Evolutionary conservation across 805 yeast genomes (phyloP).

Genomic region (Kazachstania kunashirensis): DNA sequence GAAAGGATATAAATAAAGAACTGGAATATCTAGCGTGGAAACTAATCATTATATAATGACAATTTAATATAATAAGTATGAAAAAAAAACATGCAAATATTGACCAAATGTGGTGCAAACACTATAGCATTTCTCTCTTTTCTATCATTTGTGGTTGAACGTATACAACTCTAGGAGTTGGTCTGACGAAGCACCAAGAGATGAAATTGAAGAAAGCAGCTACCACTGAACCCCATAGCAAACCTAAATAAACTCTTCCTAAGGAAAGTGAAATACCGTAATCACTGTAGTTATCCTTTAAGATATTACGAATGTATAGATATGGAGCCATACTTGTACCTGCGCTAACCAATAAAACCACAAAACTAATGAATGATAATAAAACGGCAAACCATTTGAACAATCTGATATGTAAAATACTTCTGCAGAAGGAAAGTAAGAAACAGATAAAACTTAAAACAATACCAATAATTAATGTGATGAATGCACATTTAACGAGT

Average conservation of each 20-base stretch:
- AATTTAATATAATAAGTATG: too few relatives aligned
- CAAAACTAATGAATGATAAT: slow-evolving; percentile 34
- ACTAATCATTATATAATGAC: too few relatives aligned
- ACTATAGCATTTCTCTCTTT: slow-evolving; percentile 12
- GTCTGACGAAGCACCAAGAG: slow-evolving; percentile 30
- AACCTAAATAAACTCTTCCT: slow-evolving; percentile 43
- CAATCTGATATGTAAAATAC: slow-evolving; percentile 37
- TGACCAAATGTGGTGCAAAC: too few relatives aligned
- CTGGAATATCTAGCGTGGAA: too few relatives aligned
- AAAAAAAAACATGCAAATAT: too few relatives aligned
- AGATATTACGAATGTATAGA: slow-evolving; percentile 37
- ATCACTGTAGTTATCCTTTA: slow-evolving; percentile 38
- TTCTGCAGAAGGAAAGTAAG: slow-evolving; percentile 27
- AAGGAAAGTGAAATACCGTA: slow-evolving; percentile 50
- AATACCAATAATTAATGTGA: slow-evolving; percentile 43
- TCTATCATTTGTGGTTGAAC: slow-evolving; percentile 12
- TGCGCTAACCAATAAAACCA: slow-evolving; percentile 35
- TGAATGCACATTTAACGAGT: slow-evolving; percentile 50
- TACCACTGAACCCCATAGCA: slow-evolving; percentile 55
- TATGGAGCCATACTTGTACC: slow-evolving; percentile 59
- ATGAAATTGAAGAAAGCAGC: slow-evolving; percentile 36
- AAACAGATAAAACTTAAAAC: slow-evolving; percentile 34
- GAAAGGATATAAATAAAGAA: too few relatives aligned
- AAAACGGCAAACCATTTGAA: slow-evolving; percentile 40
- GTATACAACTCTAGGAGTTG: slow-evolving; percentile 10